These are phyloP conservation scores for Diaporthe eres DNA, from an alignment of 2,329 filamentous ascomycete genomes.

Conservation along the genomic window DNA sequence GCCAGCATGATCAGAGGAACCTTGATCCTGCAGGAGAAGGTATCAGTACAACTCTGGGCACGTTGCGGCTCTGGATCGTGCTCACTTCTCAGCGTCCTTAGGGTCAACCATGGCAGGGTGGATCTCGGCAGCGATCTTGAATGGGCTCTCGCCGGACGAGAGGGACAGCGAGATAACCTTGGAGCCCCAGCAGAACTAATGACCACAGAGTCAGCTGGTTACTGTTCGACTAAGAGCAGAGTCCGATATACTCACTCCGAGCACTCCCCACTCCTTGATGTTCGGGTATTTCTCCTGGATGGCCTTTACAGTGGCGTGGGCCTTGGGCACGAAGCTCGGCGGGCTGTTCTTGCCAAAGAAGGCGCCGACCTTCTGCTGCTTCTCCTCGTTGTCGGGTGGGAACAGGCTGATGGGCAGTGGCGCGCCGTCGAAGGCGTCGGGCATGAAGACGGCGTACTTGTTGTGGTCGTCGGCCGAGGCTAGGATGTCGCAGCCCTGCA, in stretches of 20 bases:
- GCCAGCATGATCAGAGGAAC: constrained; percentile 75
- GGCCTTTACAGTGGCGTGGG: constrained; percentile 70
- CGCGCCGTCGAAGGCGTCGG: constrained; percentile 89
- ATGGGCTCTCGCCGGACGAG: constrained; percentile 67
- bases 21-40: constrained; percentile 57
- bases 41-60: not conserved
- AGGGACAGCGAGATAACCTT: constrained; percentile 71
- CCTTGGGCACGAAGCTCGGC: constrained; percentile 60
- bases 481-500: constrained; percentile 79
- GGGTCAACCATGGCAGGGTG: constrained; percentile 77
- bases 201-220: not conserved
- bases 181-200: constrained; percentile 78
- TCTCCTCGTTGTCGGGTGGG: constrained; percentile 75
- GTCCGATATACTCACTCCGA: constrained; percentile 65
- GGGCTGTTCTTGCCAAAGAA: constrained; percentile 71
- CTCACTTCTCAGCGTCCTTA: constrained; percentile 65
- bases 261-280: constrained; percentile 71
- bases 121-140: constrained; percentile 65
- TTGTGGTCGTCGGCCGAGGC: constrained; percentile 67
- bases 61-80: not conserved
- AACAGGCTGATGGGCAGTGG: constrained; percentile 72
- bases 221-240: not conserved
- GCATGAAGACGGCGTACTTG: constrained; percentile 90
- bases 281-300: constrained; percentile 65
- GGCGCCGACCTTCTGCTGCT: constrained; percentile 68